A percentile compares a stretch with the other conserved stretches of the same genome.
These are phyloP conservation scores for Penicillium goetzii DNA, from an alignment of 495 filamentous ascomycete species.

Conservation along the genomic window DNA sequence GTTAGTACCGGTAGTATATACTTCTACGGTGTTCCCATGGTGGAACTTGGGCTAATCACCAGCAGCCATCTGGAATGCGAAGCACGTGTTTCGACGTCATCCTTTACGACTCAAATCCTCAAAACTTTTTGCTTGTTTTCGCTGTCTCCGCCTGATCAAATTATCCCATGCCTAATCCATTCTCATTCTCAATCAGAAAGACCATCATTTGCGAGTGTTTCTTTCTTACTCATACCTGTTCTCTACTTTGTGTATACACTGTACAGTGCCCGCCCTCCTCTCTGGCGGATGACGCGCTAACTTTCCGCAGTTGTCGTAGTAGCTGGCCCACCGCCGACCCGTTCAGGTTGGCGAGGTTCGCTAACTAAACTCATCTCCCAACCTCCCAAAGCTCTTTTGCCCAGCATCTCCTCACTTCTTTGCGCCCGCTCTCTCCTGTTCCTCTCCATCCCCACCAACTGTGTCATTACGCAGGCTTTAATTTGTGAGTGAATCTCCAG, in stretches of 20 bases:
- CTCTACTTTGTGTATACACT: slow-evolving; percentile 1
- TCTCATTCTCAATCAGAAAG: not conserved
- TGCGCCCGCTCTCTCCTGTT: slow-evolving; percentile 14
- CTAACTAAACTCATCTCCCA: slow-evolving; percentile 21
- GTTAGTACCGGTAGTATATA: not conserved
- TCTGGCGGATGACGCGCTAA: slow-evolving; percentile 24
- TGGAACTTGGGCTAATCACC: slow-evolving; percentile 10
- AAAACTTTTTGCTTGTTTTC: slow-evolving; percentile 2
- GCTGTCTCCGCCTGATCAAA: slow-evolving; percentile 1
- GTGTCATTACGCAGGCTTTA: slow-evolving; percentile 16
- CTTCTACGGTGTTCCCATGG: not conserved
- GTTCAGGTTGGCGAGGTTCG: slow-evolving; percentile 31
- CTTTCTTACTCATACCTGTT: not conserved
- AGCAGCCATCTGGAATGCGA: slow-evolving; percentile 14
- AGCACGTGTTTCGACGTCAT: slow-evolving; percentile 43
- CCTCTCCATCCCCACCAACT: slow-evolving; percentile 7
- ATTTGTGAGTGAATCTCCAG: slow-evolving; percentile 28
- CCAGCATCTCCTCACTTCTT: slow-evolving; percentile 4
- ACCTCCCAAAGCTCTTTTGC: slow-evolving; percentile 13
- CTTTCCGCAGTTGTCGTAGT: slow-evolving; percentile 3
- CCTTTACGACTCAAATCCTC: slow-evolving; percentile 10
- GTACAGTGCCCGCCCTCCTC: slow-evolving; percentile 11
- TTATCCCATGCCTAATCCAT: not conserved
- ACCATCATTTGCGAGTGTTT: no score
- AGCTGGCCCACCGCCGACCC: slow-evolving; percentile 29